Base-by-base conservation (phyloP, 164 flowering plant genomes). In the Chimonanthus praecox region DNA sequence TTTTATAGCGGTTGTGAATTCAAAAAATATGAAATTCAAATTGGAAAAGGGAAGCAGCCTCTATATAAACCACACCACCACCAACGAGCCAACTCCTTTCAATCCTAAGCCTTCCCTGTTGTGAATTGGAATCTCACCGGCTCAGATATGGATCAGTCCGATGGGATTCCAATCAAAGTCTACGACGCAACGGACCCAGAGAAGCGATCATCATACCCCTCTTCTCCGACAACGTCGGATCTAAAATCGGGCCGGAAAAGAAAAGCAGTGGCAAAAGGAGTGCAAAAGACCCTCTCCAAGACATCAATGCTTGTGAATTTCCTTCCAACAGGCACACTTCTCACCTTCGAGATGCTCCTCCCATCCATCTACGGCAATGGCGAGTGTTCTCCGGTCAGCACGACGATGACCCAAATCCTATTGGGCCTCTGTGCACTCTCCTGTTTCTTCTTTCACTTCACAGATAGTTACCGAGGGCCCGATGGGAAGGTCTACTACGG, bases 391-490 rank as follows among this genome's bases (percentile, higher is more conserved):
- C 79, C 79, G 0, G 92, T 95, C 21, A 78, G 68, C 77, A 86
- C 85, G 10, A 33, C 73, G 13, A 92, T 93, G 98, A 90, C 87
- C 68, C 45, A 74, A 60, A 54, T 73, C 69, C 90, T 93, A 6
- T 71, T 93, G 2, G 75, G 77, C 64, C 80, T 95, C 7, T 95
- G 99, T 81, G 49, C 88, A 8, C 79, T 90, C 54, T 93, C 99
- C 0, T 93, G 99, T 80, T 95, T 95, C 87, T 89, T 95, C 90
- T 93, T 95, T 81, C 98, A 92, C 76, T 95, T 95, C 88, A 95
- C 99, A 0, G 99, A 93, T 78, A 88, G 98, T 79, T 93, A 88
- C 76, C 70, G 77, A 0, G 90, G 84, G n/a, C 86, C 88, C 0
- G 97, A 93, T 48, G 99, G 87, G n/a, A 88, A 82, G 71, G 84